phyloP scores from a whole-genome alignment of 768 basidiomycete species.

The Cytidiella melzeri region DNA sequence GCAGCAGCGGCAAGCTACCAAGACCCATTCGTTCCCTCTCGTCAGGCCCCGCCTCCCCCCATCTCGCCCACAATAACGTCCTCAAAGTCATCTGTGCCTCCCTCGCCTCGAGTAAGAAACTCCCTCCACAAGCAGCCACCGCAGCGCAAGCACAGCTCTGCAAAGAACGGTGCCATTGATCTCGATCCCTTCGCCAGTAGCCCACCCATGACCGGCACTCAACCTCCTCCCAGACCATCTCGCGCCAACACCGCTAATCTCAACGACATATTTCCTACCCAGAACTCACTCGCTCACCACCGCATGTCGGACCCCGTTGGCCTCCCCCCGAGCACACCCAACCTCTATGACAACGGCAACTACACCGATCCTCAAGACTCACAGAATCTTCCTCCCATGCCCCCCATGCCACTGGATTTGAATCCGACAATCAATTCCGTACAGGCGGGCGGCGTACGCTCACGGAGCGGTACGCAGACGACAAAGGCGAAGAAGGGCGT shows the following conservation, averaged over 20 bases:
- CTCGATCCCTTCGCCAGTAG: slow-evolving; percentile 51
- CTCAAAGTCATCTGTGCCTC: slow-evolving; percentile 26
- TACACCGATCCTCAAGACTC: slow-evolving; percentile 19
- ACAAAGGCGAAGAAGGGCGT: slow-evolving; percentile 58
- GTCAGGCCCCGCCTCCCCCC: slow-evolving; percentile 39
- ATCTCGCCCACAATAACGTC: slow-evolving; percentile 24
- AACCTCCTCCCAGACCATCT: slow-evolving; percentile 74
- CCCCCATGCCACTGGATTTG: slow-evolving; percentile 13
- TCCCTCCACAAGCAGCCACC: slow-evolving; percentile 60
- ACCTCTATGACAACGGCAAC: slow-evolving; percentile 19
- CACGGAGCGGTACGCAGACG: slow-evolving; percentile 36
- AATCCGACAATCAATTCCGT: slow-evolving; percentile 13
- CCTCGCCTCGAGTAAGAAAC: slow-evolving; percentile 37
- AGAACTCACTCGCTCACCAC: slow-evolving; percentile 36
- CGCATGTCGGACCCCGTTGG: slow-evolving; percentile 45
- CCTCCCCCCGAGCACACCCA: slow-evolving; percentile 28
- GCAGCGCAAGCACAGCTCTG: slow-evolving; percentile 43
- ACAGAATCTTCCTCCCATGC: slow-evolving; percentile 12
- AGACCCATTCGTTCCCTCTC: slow-evolving; percentile 39
- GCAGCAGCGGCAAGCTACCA: slow-evolving; percentile 39
- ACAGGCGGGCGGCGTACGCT: slow-evolving; percentile 27
- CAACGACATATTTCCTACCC: slow-evolving; percentile 59
- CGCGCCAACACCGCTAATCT: slow-evolving; percentile 80
- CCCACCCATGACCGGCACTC: slow-evolving; percentile 29
- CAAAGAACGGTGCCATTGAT: slow-evolving; percentile 35